Evolutionary conservation across 1,284 basidiomycete genomes (phyloP), one percentile per base, ranked within the genome.

Genomic region (Papiliotrema laurentii): DNA sequence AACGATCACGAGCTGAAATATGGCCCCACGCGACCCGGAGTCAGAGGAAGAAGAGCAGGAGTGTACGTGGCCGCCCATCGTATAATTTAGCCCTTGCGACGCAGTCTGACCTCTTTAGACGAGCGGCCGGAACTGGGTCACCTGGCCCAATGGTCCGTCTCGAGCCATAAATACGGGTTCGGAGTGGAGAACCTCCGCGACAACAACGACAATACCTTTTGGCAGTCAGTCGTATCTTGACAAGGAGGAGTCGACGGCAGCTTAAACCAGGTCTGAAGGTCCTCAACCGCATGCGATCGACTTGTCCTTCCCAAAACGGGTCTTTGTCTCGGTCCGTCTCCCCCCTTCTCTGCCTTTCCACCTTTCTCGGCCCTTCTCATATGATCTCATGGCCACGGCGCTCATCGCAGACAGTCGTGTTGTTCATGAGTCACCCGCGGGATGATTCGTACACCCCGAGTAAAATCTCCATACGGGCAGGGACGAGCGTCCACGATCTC

Each of bases 391-490:
- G n/a, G n/a, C n/a, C n/a, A n/a, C n/a, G n/a, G 21, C 22, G 25
- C 37, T 54, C 14, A 18, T 9, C 42, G 7, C 66, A 97, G 91
- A 91, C 96, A 82, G 79, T 99, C 44, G 89, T 88, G 49, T 81
- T 99, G 42, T 84, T 85, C 67, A 85, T 97, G 41, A 88, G 87
- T 63, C 91, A 87, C 69, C 80, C 80, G 3, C 80, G 84, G 49
- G 96, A 98, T 71, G 96, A 99, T 69, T 97, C 92, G 1, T 99
- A 98, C 69, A 99, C 96, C 0, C 96, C 96, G 0, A 87, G 87
- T 1, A 88, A 86, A 27, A 79, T 99, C 51, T 84, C 86, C 1
- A 83, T 99, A 39, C 83, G 89, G 25, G 92, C 92, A 0, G 96
- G 96, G 4, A 97, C 93, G 7, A 86, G 90, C 19, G 82, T 85